Percentiles rank a stretch among this genome's conserved stretches.
Evolutionary conservation across 192 early-diverging fungal genomes (phyloP).

Genomic region (Coemansia sp.): DNA sequence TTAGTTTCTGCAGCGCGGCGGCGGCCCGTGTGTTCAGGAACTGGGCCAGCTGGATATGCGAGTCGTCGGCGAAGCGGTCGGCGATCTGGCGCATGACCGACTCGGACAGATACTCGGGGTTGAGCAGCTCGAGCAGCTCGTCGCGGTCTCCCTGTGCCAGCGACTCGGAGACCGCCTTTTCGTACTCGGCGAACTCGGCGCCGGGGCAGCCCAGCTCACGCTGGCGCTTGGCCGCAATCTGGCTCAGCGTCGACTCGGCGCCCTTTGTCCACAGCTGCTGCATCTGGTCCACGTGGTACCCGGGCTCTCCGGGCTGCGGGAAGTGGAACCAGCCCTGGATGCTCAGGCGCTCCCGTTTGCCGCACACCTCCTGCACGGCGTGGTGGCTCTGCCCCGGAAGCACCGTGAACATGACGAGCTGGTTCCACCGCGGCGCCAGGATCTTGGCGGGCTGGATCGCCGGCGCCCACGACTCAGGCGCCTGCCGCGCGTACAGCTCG

Average conservation of each 20-base stretch:
- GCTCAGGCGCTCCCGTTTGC: slow-evolving; percentile 57
- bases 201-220: slow-evolving; percentile 29
- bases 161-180: too few species aligned
- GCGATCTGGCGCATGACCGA: slow-evolving; percentile 54
- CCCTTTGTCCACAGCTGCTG: slow-evolving; percentile 40
- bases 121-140: slow-evolving; percentile 55
- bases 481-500: slow-evolving; percentile 71
- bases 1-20: slow-evolving; percentile 29
- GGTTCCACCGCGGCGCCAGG: slow-evolving; percentile 70
- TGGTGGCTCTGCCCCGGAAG: slow-evolving; percentile 78
- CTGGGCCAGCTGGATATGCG: slow-evolving; percentile 61
- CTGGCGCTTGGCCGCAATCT: slow-evolving; percentile 51
- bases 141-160: slow-evolving; percentile 46
- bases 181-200: slow-evolving; percentile 45
- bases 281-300: slow-evolving; percentile 55
- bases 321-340: slow-evolving; percentile 82
- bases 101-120: slow-evolving; percentile 62
- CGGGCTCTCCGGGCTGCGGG: slow-evolving; percentile 69
- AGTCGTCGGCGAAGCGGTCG: slow-evolving; percentile 65
- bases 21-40: slow-evolving; percentile 57
- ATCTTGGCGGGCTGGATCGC: slow-evolving; percentile 58
- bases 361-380: slow-evolving; percentile 71
- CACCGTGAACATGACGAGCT: slow-evolving; percentile 76
- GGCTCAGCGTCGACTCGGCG: slow-evolving; percentile 59
- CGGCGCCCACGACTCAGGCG: slow-evolving; percentile 58